phyloP scores from a whole-genome alignment of 805 yeast species.

The Yarrowia bubula region DNA sequence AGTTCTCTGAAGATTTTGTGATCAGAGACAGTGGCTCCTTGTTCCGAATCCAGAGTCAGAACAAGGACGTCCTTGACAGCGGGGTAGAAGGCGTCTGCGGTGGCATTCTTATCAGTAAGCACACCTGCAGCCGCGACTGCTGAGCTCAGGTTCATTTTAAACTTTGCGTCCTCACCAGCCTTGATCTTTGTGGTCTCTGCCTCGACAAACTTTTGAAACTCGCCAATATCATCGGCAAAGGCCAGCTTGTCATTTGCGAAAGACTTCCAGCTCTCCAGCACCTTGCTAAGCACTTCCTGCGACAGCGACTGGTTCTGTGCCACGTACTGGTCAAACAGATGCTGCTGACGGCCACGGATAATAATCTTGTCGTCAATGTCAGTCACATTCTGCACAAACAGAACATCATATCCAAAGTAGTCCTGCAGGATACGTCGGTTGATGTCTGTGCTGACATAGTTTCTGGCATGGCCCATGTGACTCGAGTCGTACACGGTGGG shows the following conservation, averaged over 20 bases:
- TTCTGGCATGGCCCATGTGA: conserved; percentile 99
- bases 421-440: conserved; percentile 85
- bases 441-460: conserved; percentile 91
- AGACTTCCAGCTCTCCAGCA: conserved; percentile 46
- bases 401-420: conserved; percentile 85
- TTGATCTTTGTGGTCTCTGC: conserved; percentile 51
- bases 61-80: conserved; percentile 72
- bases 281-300: conserved; percentile 43
- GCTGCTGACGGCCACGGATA: conserved; percentile 86
- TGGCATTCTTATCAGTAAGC: conserved; percentile 32
- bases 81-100: conserved; percentile 44
- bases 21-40: conserved; percentile 76
- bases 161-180: conserved; percentile 67
- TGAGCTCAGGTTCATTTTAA: conserved; percentile 78
- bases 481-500: conserved; percentile 96
- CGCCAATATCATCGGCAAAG: conserved; percentile 42
- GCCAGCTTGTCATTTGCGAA: conserved; percentile 57
- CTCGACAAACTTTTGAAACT: conserved; percentile 53
- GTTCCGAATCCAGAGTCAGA: conserved; percentile 65
- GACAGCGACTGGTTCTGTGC: conserved; percentile 37
- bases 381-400: conserved; percentile 95
- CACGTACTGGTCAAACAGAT: conserved; percentile 63
- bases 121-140: conserved; percentile 52
- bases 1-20: conserved; percentile 77
- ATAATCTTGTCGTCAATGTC: conserved; percentile 98